Evolutionary conservation across 768 basidiomycete species (phyloP).

Genomic region (Panaeolus papilionaceus): DNA sequence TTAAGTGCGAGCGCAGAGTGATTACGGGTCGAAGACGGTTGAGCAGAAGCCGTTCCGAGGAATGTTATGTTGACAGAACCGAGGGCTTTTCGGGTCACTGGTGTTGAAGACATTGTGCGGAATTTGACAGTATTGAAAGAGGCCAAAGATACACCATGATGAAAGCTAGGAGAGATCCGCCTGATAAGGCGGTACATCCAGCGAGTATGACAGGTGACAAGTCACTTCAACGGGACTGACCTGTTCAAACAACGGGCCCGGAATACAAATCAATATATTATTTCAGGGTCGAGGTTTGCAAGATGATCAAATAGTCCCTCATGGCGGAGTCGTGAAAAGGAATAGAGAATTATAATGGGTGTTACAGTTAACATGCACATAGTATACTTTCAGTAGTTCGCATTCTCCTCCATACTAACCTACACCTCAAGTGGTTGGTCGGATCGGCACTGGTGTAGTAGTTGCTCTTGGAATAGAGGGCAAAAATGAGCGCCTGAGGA

Average conservation of each 20-base stretch:
- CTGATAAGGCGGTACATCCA: constrained; percentile 14
- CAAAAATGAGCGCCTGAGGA: constrained; percentile 48
- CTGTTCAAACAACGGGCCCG: background rate
- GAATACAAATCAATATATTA: background rate
- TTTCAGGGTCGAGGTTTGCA: background rate
- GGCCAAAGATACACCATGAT: constrained; percentile 9
- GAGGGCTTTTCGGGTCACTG: constrained; percentile 22
- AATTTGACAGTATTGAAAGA: background rate
- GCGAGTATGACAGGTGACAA: constrained; percentile 10
- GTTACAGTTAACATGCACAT: constrained; percentile 7
- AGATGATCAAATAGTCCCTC: background rate
- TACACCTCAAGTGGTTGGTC: constrained; percentile 19
- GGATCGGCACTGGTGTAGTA: constrained; percentile 17
- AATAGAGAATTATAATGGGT: background rate
- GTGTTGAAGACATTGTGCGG: constrained; percentile 12
- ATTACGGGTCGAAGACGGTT: constrained; percentile 79
- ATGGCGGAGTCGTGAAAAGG: background rate
- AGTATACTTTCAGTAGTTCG: constrained; percentile 4
- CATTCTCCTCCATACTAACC: background rate
- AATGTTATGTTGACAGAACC: constrained; percentile 66
- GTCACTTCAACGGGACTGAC: background rate
- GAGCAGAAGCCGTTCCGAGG: constrained; percentile 82
- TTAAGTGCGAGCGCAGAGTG: constrained; percentile 77
- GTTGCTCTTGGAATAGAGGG: constrained; percentile 34
- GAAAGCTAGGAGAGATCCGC: constrained; percentile 10